Percentiles rank a stretch among this genome's conserved stretches.
Conservation (phyloP, 2,329 filamentous ascomycete species). For the Macrophomina phaseolina region DNA sequence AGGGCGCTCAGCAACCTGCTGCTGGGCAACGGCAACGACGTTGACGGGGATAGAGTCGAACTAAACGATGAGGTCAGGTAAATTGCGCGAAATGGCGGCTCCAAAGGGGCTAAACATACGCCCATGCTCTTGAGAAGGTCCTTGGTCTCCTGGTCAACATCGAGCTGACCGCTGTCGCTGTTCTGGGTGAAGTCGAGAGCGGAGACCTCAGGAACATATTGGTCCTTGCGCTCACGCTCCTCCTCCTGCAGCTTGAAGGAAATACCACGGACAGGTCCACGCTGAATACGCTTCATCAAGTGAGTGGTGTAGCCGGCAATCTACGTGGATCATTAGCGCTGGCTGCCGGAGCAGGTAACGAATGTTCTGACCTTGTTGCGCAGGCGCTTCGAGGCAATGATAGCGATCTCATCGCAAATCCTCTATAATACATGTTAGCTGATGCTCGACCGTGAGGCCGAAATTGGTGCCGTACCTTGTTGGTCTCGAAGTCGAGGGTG, state of each 20-base stretch:
- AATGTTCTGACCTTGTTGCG: constrained; percentile 86
- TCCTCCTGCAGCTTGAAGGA: constrained; percentile 99
- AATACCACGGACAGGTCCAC: constrained; percentile 98
- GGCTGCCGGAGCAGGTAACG: constrained; percentile 54
- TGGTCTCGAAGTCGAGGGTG: constrained; percentile 99
- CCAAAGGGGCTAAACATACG: constrained; percentile 66
- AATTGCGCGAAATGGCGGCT: not conserved
- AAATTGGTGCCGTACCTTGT: constrained; percentile 66
- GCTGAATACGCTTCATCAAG: constrained; percentile 99
- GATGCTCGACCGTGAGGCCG: not conserved
- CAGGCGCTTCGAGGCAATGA: constrained; percentile 98
- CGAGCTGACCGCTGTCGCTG: constrained; percentile 89
- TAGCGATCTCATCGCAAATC: constrained; percentile 99
- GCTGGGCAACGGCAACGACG: constrained; percentile 87
- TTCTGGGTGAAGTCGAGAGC: constrained; percentile 98
- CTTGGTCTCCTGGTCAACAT: constrained; percentile 97
- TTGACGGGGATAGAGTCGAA: constrained; percentile 98
- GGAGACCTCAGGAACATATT: constrained; percentile 99
- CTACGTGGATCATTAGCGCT: constrained; percentile 51
- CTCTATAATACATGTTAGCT: constrained; percentile 46
- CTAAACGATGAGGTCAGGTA: constrained; percentile 54
- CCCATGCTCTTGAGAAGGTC: constrained; percentile 98
- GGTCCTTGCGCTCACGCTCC: constrained; percentile 99
- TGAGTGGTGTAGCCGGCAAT: constrained; percentile 93
- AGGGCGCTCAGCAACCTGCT: constrained; percentile 82